Conservation (phyloP, 2,329 filamentous ascomycete genomes). For the Hawksworthiomyces lignivorus region DNA sequence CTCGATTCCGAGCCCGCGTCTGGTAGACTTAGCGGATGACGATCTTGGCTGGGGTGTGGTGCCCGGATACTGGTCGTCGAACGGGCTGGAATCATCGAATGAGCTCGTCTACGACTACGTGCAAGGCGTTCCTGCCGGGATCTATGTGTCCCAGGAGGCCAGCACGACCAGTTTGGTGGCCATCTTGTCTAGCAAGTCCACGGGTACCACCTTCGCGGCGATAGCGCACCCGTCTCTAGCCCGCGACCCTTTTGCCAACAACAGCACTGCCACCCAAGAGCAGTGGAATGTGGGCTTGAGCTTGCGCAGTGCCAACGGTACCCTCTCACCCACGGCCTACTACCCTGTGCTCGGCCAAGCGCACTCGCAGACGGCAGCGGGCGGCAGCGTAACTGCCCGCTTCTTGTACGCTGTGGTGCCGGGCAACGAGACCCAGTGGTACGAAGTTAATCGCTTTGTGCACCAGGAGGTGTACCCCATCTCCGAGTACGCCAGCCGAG, state of each 20-base stretch:
- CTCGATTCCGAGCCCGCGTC: conserved; percentile 8
- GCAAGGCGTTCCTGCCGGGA: conserved; percentile 6
- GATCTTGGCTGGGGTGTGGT: conserved; percentile 10
- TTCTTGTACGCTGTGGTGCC: conserved; percentile 4
- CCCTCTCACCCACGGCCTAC: conserved; percentile 8
- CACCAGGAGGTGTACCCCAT: conserved; percentile 9
- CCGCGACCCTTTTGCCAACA: conserved; percentile 5
- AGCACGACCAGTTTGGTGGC: conserved; percentile 8
- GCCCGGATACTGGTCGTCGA: conserved; percentile 11
- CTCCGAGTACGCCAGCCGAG: conserved; percentile 2
- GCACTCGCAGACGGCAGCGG: conserved; percentile 8
- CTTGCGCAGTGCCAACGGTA: conserved; percentile 6
- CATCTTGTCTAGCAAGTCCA: conserved; percentile 1
- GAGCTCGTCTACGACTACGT: conserved; percentile 8
- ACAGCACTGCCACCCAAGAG: conserved; percentile 2
- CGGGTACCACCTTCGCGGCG: conserved; percentile 1
- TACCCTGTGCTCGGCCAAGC: conserved; percentile 10
- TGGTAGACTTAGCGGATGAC: conserved; percentile 2
- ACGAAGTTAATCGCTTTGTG: conserved; percentile 9
- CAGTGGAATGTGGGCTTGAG: conserved; percentile 11
- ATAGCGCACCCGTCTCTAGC: conserved; percentile 7
- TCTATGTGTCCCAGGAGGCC: conserved; percentile 4
- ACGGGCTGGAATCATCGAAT: conserved; percentile 3
- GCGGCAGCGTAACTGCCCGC: background rate
- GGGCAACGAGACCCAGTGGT: conserved; percentile 5